These are phyloP conservation scores for Apocynum venetum DNA, from an alignment of 257 asterid species.

Conservation along the genomic window DNA sequence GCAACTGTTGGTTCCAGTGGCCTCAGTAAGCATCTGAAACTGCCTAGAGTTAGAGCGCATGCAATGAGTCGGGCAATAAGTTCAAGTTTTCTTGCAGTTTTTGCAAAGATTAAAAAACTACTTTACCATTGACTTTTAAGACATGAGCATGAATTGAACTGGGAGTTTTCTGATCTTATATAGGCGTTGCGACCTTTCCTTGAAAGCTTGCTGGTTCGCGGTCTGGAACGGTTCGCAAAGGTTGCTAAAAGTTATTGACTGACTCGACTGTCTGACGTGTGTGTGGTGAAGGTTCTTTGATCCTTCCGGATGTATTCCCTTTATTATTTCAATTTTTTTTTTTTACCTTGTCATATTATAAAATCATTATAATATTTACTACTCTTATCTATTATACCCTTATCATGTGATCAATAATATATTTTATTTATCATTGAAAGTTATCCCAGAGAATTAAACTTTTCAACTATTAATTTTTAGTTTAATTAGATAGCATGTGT, in stretches of 20 bases:
- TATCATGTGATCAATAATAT: not conserved
- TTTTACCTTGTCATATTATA: too few species aligned
- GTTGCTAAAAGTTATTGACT: slow-evolving; percentile 48
- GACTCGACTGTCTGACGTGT: slow-evolving; percentile 34
- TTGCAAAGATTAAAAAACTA: not conserved
- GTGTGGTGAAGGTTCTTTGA: not conserved
- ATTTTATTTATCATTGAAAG: too few species aligned
- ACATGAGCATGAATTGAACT: not conserved
- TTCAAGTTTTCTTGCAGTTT: not conserved
- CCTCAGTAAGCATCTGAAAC: slow-evolving; percentile 59
- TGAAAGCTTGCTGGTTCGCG: slow-evolving; percentile 60
- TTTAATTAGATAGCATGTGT: too few species aligned
- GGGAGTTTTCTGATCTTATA: not conserved
- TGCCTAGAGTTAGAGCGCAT: not conserved
- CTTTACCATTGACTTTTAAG: not conserved
- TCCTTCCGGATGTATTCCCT: too few species aligned
- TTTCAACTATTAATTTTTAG: too few species aligned
- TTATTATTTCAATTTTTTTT: too few species aligned
- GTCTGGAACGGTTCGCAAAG: slow-evolving; percentile 57
- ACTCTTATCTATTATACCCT: too few species aligned
- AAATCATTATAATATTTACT: too few species aligned
- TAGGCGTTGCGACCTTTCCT: slow-evolving; percentile 85
- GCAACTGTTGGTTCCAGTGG: slow-evolving; percentile 78
- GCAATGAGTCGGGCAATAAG: not conserved
- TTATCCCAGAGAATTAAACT: too few species aligned